Conservation (phyloP, 352 stramenopile genomes). For the Phytophthora ramorum region DNA sequence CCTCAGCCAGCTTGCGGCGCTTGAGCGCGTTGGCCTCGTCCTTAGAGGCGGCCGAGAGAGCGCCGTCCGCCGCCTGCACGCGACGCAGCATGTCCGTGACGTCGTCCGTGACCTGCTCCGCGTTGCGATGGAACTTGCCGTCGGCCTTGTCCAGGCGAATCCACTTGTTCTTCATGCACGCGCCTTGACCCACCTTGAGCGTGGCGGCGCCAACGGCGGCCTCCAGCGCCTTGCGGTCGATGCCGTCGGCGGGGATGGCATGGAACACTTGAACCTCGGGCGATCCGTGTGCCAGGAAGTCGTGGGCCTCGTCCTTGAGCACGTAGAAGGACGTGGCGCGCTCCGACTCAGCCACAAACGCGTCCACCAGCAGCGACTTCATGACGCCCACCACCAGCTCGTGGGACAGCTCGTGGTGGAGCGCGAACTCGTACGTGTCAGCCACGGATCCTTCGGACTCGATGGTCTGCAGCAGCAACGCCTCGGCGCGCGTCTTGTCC, state of each 20-base stretch:
- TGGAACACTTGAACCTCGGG: conserved; percentile 89
- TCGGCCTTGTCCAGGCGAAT: conserved; percentile 93
- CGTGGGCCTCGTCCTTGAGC: conserved; percentile 92
- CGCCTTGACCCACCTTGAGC: conserved; percentile 96
- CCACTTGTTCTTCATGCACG: conserved; percentile 99
- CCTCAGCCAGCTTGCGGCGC: conserved; percentile 81
- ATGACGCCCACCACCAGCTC: conserved; percentile 94
- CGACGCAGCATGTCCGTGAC: conserved; percentile 88
- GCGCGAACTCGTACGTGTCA: conserved; percentile 91
- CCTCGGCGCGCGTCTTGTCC: conserved; percentile 80
- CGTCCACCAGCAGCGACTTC: conserved; percentile 96
- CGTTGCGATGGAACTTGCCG: conserved; percentile 88
- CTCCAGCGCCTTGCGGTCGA: conserved; percentile 87
- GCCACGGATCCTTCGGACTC: conserved; percentile 44
- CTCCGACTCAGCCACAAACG: conserved; percentile 89
- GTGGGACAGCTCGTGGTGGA: conserved; percentile 86
- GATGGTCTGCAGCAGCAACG: conserved; percentile 71
- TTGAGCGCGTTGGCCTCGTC: conserved; percentile 84
- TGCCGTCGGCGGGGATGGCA: conserved; percentile 71
- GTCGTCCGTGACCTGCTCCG: conserved; percentile 69
- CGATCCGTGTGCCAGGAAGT: conserved; percentile 73
- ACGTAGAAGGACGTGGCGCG: conserved; percentile 92
- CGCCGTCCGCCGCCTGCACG: conserved; percentile 67
- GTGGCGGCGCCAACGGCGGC: conserved; percentile 80
- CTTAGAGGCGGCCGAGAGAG: conserved; percentile 71